A percentile compares a stretch with the other conserved stretches of the same genome.
phyloP scores from a whole-genome alignment of 2,329 filamentous ascomycete genomes.

The Hysterium pulicare region DNA sequence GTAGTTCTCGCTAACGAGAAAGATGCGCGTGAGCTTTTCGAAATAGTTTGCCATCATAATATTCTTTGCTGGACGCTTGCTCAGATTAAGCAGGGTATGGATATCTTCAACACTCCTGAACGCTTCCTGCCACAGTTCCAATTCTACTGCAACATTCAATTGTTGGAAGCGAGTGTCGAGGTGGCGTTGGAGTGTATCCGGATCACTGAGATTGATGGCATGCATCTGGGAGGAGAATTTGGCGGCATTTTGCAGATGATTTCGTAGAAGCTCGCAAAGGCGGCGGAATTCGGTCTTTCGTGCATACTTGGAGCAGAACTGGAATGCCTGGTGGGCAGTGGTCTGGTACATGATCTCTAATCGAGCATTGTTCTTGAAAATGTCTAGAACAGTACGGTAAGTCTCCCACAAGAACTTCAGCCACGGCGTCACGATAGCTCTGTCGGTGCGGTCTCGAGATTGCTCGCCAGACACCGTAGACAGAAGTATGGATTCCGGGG shows the following conservation, averaged over 20 bases:
- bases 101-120: conserved; percentile 99
- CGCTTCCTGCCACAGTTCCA: conserved; percentile 98
- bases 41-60: conserved; percentile 99
- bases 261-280: conserved; percentile 94
- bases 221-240: conserved; percentile 99
- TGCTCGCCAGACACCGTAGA: conserved; percentile 98
- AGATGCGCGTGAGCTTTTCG: conserved; percentile 97
- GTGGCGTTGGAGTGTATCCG: conserved; percentile 94
- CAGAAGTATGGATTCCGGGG: conserved; percentile 94
- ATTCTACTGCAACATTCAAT: conserved; percentile 93
- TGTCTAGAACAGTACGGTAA: conserved; percentile 96
- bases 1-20: conserved; percentile 98
- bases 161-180: conserved; percentile 98
- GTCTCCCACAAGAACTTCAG: conserved; percentile 99
- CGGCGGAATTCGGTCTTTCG: conserved; percentile 99
- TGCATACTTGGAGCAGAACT: conserved; percentile 97
- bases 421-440: conserved; percentile 97
- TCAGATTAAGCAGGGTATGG: conserved; percentile 92
- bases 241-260: conserved; percentile 97
- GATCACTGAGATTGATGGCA: conserved; percentile 96
- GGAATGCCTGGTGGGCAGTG: conserved; percentile 96
- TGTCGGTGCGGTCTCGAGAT: conserved; percentile 93
- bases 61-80: conserved; percentile 97
- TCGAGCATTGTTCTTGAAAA: conserved; percentile 97
- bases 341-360: conserved; percentile 98